phyloP scores from a whole-genome alignment of 2,329 filamentous ascomycete genomes.

The Macroventuria anomochaeta region DNA sequence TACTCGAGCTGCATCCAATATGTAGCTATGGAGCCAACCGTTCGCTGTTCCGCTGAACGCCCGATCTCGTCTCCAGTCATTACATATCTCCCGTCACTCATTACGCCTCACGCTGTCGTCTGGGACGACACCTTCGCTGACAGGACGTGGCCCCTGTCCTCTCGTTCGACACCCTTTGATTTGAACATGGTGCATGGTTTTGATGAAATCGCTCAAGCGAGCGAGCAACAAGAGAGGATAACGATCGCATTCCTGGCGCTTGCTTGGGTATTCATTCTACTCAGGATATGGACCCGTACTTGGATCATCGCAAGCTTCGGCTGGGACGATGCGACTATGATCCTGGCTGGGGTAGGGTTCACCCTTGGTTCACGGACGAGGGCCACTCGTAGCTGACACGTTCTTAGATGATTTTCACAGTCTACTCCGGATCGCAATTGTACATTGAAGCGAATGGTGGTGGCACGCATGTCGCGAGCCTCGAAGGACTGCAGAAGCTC shows the following conservation, averaged over 20 bases:
- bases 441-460: conserved; percentile 41
- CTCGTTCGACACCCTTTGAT: neutral
- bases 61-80: neutral
- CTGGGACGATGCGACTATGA: conserved; percentile 53
- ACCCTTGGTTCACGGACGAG: neutral
- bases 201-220: conserved; percentile 25
- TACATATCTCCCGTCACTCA: conserved; percentile 7
- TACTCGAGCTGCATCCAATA: conserved; percentile 18
- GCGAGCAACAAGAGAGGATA: conserved; percentile 32
- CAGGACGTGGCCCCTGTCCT: conserved; percentile 8
- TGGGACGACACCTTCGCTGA: conserved; percentile 7
- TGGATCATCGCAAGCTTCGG: conserved; percentile 51
- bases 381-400: conserved; percentile 7
- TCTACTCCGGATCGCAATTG: conserved; percentile 40
- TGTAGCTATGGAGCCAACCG: conserved; percentile 10
- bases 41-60: conserved; percentile 5
- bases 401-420: conserved; percentile 42
- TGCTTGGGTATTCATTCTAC: conserved; percentile 48
- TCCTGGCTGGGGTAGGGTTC: conserved; percentile 45
- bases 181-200: conserved; percentile 32
- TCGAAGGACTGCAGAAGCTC: conserved; percentile 31
- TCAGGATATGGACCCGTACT: conserved; percentile 51
- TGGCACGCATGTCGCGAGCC: conserved; percentile 39
- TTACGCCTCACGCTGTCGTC: conserved; percentile 8
- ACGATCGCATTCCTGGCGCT: conserved; percentile 46